A percentile compares a stretch with the other conserved stretches of the same genome.
Evolutionary conservation across 495 filamentous ascomycete species (phyloP).

Genomic region (Aspergillus coremiiformis): DNA sequence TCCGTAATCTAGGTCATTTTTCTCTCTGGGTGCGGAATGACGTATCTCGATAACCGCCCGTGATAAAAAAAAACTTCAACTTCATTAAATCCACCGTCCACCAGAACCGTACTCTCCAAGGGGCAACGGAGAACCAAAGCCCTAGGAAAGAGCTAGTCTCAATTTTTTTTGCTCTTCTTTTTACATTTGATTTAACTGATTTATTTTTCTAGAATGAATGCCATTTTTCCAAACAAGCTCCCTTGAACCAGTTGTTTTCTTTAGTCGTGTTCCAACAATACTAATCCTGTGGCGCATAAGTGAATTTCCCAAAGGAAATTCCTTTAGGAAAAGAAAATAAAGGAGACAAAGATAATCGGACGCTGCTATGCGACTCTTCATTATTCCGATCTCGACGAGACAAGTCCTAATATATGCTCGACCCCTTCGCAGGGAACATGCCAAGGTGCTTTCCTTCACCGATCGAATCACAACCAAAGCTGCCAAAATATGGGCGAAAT

Average conservation of each 20-base stretch:
- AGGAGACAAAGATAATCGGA: neutral
- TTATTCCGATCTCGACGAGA: conserved; percentile 87
- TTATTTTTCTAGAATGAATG: conserved; percentile 12
- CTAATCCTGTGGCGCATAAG: neutral
- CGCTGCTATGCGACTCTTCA: conserved; percentile 78
- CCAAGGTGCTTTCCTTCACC: conserved; percentile 44
- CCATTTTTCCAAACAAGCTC: conserved; percentile 9
- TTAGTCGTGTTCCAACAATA: conserved; percentile 7
- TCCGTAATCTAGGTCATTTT: no score
- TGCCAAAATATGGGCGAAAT: conserved; percentile 66
- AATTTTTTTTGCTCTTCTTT: no score
- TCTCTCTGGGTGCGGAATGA: conserved; percentile 24
- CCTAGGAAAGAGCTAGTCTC: neutral
- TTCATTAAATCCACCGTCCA: no score
- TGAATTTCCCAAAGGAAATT: neutral
- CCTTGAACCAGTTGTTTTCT: conserved; percentile 11
- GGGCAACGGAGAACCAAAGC: neutral
- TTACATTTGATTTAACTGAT: no score
- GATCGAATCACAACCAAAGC: conserved; percentile 63
- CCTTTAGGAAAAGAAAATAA: neutral
- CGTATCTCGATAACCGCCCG: conserved; percentile 15
- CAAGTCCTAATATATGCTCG: conserved; percentile 92
- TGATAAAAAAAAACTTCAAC: neutral
- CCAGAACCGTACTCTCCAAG: no score
- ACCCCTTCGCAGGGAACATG: conserved; percentile 45